These are phyloP conservation scores for Calycina herbarum DNA, from an alignment of 2,329 filamentous ascomycete species.

Conservation along the genomic window DNA sequence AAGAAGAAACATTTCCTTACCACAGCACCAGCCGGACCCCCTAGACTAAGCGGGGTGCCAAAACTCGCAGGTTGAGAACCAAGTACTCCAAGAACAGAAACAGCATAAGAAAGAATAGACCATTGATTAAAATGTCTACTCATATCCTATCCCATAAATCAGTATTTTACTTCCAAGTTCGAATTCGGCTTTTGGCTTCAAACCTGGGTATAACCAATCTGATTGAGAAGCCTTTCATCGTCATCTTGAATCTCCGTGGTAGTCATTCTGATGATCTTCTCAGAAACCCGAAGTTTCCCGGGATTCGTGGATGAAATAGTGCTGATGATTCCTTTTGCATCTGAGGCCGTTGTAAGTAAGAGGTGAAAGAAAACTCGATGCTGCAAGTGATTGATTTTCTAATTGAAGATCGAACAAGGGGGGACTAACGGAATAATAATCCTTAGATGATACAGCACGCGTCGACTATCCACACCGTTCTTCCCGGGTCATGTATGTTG, in stretches of 20 bases:
- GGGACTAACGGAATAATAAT: too few relatives aligned
- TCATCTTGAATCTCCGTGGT: conserved; percentile 50
- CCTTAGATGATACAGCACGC: too few relatives aligned
- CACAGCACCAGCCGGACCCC: conserved; percentile 62
- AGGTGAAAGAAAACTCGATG: too few relatives aligned
- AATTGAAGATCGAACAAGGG: too few relatives aligned
- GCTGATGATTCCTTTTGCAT: too few relatives aligned
- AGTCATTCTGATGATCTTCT: conserved; percentile 40
- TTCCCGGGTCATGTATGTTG: too few relatives aligned
- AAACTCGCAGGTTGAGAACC: conserved; percentile 67
- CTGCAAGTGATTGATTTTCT: too few relatives aligned
- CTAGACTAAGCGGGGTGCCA: conserved; percentile 55
- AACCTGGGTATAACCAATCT: conserved; percentile 65
- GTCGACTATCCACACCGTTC: too few relatives aligned
- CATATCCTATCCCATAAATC: conserved; percentile 49
- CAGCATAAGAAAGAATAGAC: conserved; percentile 66
- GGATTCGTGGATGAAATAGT: not conserved
- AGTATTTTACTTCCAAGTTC: not conserved
- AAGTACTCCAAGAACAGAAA: conserved; percentile 63
- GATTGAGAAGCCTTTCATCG: conserved; percentile 59
- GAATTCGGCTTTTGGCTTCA: conserved; percentile 15
- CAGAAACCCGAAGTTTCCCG: not conserved
- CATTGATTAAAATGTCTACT: conserved; percentile 64
- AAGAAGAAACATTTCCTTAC: not conserved
- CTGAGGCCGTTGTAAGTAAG: too few relatives aligned